Evolutionary conservation across 1,284 basidiomycete species (phyloP).

Genomic region (Caloboletus inedulis): DNA sequence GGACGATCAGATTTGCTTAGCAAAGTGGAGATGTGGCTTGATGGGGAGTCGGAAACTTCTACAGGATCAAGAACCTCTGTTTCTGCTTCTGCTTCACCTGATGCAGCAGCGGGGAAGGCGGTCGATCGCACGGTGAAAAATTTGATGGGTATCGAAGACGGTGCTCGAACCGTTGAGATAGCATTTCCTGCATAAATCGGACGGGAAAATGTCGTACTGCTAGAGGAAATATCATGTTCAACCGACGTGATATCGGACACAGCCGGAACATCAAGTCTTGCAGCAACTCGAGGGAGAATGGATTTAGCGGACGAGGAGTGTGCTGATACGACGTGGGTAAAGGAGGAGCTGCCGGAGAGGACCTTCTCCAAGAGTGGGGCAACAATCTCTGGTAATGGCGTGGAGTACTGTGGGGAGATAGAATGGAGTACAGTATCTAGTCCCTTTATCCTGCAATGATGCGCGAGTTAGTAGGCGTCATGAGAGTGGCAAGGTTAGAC

Average conservation of each 20-base stretch:
- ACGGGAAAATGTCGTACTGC: constrained; percentile 80
- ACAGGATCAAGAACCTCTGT: constrained; percentile 68
- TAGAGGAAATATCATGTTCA: constrained; percentile 70
- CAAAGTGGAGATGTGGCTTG: constrained; percentile 81
- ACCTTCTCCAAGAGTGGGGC: constrained; percentile 55
- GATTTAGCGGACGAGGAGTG: constrained; percentile 63
- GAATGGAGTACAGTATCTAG: constrained; percentile 50
- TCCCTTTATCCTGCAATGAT: constrained; percentile 42
- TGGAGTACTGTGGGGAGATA: constrained; percentile 49
- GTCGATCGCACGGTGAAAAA: constrained; percentile 97
- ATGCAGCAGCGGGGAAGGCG: constrained; percentile 77
- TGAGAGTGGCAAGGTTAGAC: constrained; percentile 11
- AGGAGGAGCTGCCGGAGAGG: constrained; percentile 49
- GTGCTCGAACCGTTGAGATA: constrained; percentile 86
- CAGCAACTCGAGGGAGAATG: constrained; percentile 82
- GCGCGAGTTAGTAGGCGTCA: constrained; percentile 8
- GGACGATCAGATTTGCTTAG: constrained; percentile 92
- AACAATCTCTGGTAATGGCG: constrained; percentile 48
- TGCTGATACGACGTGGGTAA: constrained; percentile 82
- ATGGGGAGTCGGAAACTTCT: constrained; percentile 57
- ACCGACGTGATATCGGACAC: constrained; percentile 90
- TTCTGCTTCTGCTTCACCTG: constrained; percentile 48
- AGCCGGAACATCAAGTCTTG: constrained; percentile 78
- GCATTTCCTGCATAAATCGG: constrained; percentile 99
- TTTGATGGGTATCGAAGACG: constrained; percentile 74